phyloP scores from a whole-genome alignment of 345 rosid species.

The Corchorus capsularis region DNA sequence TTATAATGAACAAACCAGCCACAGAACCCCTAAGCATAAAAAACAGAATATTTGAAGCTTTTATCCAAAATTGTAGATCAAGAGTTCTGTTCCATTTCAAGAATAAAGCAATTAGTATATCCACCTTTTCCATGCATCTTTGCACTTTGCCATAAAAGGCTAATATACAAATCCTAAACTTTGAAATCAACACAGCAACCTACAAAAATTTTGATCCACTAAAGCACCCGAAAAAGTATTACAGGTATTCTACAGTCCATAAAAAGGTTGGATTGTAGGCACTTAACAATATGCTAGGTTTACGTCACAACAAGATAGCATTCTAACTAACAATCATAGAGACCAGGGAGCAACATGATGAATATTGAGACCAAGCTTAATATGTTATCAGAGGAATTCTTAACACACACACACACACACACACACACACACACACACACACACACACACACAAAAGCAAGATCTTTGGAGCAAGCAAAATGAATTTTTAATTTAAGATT shows the following conservation, averaged over 20 bases:
- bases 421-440: too few relatives aligned
- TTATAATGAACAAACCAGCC: constrained; percentile 1
- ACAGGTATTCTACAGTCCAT: not conserved
- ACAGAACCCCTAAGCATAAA: not conserved
- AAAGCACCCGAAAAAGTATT: not conserved
- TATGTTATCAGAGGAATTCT: too few relatives aligned
- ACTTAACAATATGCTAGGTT: not conserved
- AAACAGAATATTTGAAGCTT: not conserved
- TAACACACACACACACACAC: too few relatives aligned
- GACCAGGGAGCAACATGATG: too few relatives aligned
- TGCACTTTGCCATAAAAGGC: not conserved
- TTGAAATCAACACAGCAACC: not conserved
- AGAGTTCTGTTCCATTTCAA: not conserved
- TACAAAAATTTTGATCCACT: not conserved
- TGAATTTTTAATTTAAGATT: not conserved
- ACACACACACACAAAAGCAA: too few relatives aligned
- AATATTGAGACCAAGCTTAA: too few relatives aligned
- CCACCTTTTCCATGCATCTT: not conserved
- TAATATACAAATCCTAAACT: not conserved
- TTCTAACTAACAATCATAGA: not conserved
- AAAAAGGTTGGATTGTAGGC: not conserved
- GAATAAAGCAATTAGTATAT: not conserved
- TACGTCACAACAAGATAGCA: not conserved
- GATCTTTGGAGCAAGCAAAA: not conserved
- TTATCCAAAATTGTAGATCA: not conserved